Conservation (phyloP, 2,329 filamentous ascomycete genomes). For the Colletotrichum tropicale region DNA sequence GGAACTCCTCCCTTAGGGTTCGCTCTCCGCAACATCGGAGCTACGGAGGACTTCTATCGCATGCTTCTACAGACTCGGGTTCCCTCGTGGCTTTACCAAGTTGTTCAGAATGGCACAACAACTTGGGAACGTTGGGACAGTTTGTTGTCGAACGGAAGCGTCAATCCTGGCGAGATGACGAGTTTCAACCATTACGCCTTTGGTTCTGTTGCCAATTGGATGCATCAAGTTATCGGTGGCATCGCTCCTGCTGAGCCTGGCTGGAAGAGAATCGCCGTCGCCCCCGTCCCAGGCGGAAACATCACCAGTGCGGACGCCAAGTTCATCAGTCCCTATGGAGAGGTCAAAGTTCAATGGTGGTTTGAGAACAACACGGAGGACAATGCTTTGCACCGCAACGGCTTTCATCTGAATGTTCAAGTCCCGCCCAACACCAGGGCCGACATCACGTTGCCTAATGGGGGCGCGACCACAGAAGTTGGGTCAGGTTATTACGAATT, state of each 20-base stretch:
- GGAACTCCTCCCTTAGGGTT: constrained; percentile 44
- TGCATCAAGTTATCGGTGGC: constrained; percentile 47
- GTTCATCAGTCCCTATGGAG: constrained; percentile 36
- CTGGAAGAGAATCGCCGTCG: constrained; percentile 41
- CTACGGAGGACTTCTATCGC: constrained; percentile 42
- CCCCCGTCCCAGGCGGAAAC: constrained; percentile 38
- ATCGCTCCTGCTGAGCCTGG: constrained; percentile 42
- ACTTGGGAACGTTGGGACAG: constrained; percentile 58
- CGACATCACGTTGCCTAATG: constrained; percentile 8
- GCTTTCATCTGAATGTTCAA: constrained; percentile 6
- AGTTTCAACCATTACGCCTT: constrained; percentile 57
- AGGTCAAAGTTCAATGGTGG: constrained; percentile 30
- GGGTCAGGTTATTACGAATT: constrained; percentile 16
- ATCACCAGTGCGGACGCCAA: constrained; percentile 34
- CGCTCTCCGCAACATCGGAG: constrained; percentile 31
- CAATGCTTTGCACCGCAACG: constrained; percentile 4
- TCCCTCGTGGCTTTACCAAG: constrained; percentile 53
- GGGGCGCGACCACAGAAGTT: not conserved
- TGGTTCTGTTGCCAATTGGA: constrained; percentile 52
- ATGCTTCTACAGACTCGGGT: constrained; percentile 51
- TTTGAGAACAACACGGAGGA: constrained; percentile 19
- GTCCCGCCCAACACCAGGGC: constrained; percentile 12
- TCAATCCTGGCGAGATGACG: constrained; percentile 53
- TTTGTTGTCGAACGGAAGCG: constrained; percentile 43
- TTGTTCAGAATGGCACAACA: constrained; percentile 50